Evolutionary conservation across 768 basidiomycete genomes (phyloP).

Genomic region (Pleurotus cornucopiae): DNA sequence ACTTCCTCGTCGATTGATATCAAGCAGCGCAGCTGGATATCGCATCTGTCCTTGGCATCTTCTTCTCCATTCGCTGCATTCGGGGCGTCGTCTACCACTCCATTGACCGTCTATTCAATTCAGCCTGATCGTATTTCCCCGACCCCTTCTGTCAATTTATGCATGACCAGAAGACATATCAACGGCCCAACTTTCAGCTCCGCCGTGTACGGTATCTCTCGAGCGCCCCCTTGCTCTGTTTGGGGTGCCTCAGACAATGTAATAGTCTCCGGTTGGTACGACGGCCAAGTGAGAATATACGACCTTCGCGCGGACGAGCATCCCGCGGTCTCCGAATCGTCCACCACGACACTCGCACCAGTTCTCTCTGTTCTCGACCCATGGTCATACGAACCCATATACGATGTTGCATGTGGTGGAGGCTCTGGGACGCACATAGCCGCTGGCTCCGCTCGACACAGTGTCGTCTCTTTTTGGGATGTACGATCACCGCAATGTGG

Average conservation of each 20-base stretch:
- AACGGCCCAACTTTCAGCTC: constrained; percentile 25
- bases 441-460: constrained; percentile 74
- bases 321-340: constrained; percentile 26
- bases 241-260: constrained; percentile 72
- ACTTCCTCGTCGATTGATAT: constrained; percentile 33
- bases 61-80: constrained; percentile 63
- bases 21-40: constrained; percentile 56
- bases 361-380: constrained; percentile 61
- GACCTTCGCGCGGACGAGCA: constrained; percentile 51
- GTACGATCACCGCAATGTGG: constrained; percentile 56
- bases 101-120: constrained; percentile 57
- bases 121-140: constrained; percentile 39
- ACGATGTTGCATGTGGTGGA: constrained; percentile 72
- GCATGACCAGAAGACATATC: constrained; percentile 25
- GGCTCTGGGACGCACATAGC: constrained; percentile 63
- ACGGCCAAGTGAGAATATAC: constrained; percentile 68
- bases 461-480: constrained; percentile 82
- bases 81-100: constrained; percentile 56
- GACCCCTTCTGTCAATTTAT: constrained; percentile 46
- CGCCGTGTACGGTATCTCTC: constrained; percentile 72
- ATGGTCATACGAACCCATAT: constrained; percentile 69
- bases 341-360: constrained; percentile 40
- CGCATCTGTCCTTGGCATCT: constrained; percentile 48
- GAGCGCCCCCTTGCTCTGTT: constrained; percentile 55
- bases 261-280: constrained; percentile 79